Evolutionary conservation across 495 filamentous ascomycete species (phyloP), one percentile per base, ranked within the genome.

Genomic region (Thermothielavioides terrestris): DNA sequence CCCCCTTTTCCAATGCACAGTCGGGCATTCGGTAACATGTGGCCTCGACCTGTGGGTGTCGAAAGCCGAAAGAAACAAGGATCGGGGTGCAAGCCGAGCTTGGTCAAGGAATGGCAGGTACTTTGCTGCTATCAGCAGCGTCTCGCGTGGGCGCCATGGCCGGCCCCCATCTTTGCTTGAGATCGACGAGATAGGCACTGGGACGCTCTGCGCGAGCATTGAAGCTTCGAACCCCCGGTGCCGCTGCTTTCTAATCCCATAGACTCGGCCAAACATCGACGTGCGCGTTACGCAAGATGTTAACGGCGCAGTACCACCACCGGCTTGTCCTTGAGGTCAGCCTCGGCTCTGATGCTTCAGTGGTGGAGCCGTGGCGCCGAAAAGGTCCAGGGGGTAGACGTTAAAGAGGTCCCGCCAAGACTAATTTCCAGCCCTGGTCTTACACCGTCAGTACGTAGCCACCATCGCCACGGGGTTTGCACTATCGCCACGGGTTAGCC

Each of bases 11-110:
- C 51, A 44, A 41, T 6, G 23, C 41, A 54, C 41, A 31, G 55
- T 57, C 58, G 56, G n/a, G 59, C 48, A 39, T 26, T 61, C 59
- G 59, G 59, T 44, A 57, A 53, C 59, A 62, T 59, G 56, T 62
- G 56, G 51, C 45, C 44, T 37, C 26, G 39, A 36, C 43, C 32
- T 52, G 41, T 48, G 32, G 17, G 17, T 20, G 22, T 43, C 42
- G 37, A 41, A 34, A 46, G 53, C 56, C 59, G 56, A 62, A 54
- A 50, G 40, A 35, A 51, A 60, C 59, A 52, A 20, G 49, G 55
- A 47, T 46, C 17, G 12, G 7, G 36, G 42, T 49, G 55, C 52
- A 55, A 50, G 44, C 41, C 14, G 47, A 20, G 25, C 9, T 17
- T 27, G 27, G 15, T 18, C 3, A 6, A 25, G 9, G 27, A 15